These are phyloP conservation scores for Pythium myriotylum DNA, from an alignment of 352 stramenopile genomes.

Conservation along the genomic window DNA sequence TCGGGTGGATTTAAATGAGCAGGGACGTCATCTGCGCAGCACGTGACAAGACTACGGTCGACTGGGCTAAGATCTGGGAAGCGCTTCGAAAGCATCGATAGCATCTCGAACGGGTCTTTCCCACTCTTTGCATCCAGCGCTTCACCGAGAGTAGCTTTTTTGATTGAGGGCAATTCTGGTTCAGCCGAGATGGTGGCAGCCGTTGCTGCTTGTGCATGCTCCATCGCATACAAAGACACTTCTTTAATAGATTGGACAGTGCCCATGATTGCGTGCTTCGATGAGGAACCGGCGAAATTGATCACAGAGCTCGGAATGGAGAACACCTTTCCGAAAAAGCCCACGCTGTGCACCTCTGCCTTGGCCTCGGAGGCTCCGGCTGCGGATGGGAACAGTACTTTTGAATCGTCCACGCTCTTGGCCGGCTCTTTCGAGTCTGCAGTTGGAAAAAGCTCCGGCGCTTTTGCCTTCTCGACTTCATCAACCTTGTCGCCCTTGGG, in stretches of 20 bases:
- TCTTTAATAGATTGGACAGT: slow-evolving; percentile 79
- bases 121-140: slow-evolving; percentile 19
- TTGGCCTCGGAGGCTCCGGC: slow-evolving; percentile 14
- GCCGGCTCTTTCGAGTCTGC: slow-evolving; percentile 20
- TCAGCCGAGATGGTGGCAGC: slow-evolving; percentile 58
- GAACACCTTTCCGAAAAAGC: slow-evolving; percentile 72
- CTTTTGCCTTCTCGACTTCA: slow-evolving; percentile 15
- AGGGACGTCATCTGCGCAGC: slow-evolving; percentile 53
- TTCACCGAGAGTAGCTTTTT: slow-evolving; percentile 13
- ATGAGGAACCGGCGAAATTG: slow-evolving; percentile 61
- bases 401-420: slow-evolving; percentile 3
- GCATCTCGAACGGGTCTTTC: slow-evolving; percentile 39
- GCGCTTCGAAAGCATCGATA: slow-evolving; percentile 74
- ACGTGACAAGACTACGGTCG: slow-evolving; percentile 73
- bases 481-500: slow-evolving; percentile 3
- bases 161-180: slow-evolving; percentile 35
- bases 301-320: slow-evolving; percentile 69
- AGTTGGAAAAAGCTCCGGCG: slow-evolving; percentile 11
- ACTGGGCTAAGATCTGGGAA: slow-evolving; percentile 78
- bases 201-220: slow-evolving; percentile 72
- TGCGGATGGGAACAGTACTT: slow-evolving; percentile 28
- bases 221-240: slow-evolving; percentile 69
- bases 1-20: slow-evolving; percentile 66
- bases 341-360: slow-evolving; percentile 28
- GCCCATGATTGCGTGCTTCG: slow-evolving; percentile 66